Conservation (phyloP, 2,329 filamentous ascomycete species). For the Periconia digitata region DNA sequence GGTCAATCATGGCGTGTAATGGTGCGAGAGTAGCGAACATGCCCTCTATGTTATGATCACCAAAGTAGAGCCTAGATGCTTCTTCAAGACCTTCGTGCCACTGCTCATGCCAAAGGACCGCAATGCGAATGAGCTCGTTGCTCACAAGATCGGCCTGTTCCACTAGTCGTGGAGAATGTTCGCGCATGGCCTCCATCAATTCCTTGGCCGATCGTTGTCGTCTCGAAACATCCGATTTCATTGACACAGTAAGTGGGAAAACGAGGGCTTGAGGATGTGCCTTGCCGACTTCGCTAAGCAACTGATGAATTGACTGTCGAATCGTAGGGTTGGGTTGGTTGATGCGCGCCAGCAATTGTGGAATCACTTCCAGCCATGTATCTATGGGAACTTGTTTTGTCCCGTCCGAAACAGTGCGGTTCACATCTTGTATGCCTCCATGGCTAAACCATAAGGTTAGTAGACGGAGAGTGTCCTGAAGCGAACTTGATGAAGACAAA, state of each 20-base stretch:
- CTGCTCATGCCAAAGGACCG: slow-evolving; percentile 96
- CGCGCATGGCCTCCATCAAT: slow-evolving; percentile 98
- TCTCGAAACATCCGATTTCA: slow-evolving; percentile 88
- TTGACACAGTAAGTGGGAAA: slow-evolving; percentile 94
- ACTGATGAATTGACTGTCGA: slow-evolving; percentile 84
- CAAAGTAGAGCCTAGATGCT: slow-evolving; percentile 94
- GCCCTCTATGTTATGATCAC: slow-evolving; percentile 93
- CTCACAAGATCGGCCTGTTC: slow-evolving; percentile 95
- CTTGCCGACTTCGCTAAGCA: slow-evolving; percentile 89
- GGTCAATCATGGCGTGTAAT: slow-evolving; percentile 86
- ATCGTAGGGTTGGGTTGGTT: slow-evolving; percentile 92
- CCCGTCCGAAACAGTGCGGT: slow-evolving; percentile 82
- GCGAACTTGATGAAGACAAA: slow-evolving; percentile 83
- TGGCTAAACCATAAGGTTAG: slow-evolving; percentile 97
- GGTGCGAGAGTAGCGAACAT: slow-evolving; percentile 93
- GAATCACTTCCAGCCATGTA: slow-evolving; percentile 98
- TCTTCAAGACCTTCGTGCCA: slow-evolving; percentile 99
- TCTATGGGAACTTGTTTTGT: slow-evolving; percentile 92
- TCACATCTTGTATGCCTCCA: slow-evolving; percentile 85
- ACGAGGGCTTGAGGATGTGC: slow-evolving; percentile 95
- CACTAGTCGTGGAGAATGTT: slow-evolving; percentile 88
- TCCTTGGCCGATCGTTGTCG: slow-evolving; percentile 84
- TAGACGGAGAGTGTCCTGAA: slow-evolving; percentile 91
- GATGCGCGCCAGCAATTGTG: slow-evolving; percentile 94
- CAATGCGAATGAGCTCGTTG: slow-evolving; percentile 93